phyloP scores from a whole-genome alignment of 192 early-diverging fungal species.

The Oehlia diaphana region DNA sequence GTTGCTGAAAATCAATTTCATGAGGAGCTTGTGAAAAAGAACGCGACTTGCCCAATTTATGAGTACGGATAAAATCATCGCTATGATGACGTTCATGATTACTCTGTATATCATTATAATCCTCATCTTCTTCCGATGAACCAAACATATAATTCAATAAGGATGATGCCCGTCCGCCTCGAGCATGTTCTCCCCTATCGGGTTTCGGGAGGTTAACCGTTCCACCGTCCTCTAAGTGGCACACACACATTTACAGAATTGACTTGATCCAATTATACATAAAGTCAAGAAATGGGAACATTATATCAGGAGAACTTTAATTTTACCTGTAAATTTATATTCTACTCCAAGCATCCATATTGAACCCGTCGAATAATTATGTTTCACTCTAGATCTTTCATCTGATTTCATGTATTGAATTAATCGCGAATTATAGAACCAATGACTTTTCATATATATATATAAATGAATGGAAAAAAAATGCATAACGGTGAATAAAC shows the following conservation, averaged over 20 bases:
- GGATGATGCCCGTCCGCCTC: constrained; percentile 21
- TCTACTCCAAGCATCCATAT: constrained; percentile 45
- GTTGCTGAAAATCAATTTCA: background rate
- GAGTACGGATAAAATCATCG: background rate
- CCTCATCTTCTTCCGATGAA: constrained; percentile 24
- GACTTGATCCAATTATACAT: background rate
- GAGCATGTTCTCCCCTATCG: constrained; percentile 12
- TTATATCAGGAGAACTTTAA: background rate
- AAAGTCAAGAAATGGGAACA: background rate
- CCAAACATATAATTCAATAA: constrained; percentile 26
- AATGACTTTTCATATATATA: constrained; percentile 32
- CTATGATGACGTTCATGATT: background rate
- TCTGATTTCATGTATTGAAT: constrained; percentile 44
- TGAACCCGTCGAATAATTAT: constrained; percentile 32
- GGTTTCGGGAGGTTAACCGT: constrained; percentile 11
- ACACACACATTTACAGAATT: constrained; percentile 2
- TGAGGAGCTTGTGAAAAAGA: background rate
- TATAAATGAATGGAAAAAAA: background rate
- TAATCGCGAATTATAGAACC: constrained; percentile 44
- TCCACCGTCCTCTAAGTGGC: constrained; percentile 18
- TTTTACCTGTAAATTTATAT: constrained; percentile 35
- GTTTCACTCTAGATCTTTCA: constrained; percentile 37
- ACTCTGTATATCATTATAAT: constrained; percentile 9
- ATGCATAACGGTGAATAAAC: background rate
- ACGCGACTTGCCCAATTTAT: constrained; percentile 1